phyloP scores from a whole-genome alignment of 495 filamentous ascomycete genomes.

The Neurospora sp. region DNA sequence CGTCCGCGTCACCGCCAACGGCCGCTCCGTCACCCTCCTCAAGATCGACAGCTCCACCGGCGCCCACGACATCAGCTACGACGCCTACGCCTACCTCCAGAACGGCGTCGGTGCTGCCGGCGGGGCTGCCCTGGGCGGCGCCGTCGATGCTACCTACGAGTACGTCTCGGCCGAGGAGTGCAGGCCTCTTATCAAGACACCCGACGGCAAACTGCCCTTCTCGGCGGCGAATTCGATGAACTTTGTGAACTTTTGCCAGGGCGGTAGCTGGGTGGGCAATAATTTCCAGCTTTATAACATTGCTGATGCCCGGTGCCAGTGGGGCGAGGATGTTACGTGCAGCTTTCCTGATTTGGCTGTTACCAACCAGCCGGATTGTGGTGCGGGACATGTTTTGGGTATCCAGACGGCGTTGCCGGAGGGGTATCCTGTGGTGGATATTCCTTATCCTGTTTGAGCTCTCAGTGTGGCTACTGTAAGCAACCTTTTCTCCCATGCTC shows the following conservation, averaged over 20 bases:
- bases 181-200: constrained; percentile 14
- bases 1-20: constrained; percentile 23
- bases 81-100: constrained; percentile 33
- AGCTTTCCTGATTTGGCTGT: constrained; percentile 19
- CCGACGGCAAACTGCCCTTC: constrained; percentile 25
- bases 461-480: not conserved
- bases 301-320: constrained; percentile 24
- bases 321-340: constrained; percentile 30
- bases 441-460: not conserved
- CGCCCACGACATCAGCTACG: constrained; percentile 33
- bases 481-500: not conserved
- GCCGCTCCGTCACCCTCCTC: constrained; percentile 29
- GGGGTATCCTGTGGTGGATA: not conserved
- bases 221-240: constrained; percentile 35
- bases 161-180: constrained; percentile 22
- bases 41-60: constrained; percentile 33
- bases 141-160: constrained; percentile 21
- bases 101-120: constrained; percentile 25
- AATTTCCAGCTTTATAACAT: constrained; percentile 30
- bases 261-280: constrained; percentile 21
- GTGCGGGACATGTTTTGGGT: not conserved
- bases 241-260: constrained; percentile 24
- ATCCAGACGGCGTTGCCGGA: not conserved
- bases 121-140: constrained; percentile 21
- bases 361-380: constrained; percentile 10